Percentiles rank a stretch among this genome's conserved stretches.
Conservation (phyloP, 371 early-diverging fungal genomes). For the Mucor racemosus region DNA sequence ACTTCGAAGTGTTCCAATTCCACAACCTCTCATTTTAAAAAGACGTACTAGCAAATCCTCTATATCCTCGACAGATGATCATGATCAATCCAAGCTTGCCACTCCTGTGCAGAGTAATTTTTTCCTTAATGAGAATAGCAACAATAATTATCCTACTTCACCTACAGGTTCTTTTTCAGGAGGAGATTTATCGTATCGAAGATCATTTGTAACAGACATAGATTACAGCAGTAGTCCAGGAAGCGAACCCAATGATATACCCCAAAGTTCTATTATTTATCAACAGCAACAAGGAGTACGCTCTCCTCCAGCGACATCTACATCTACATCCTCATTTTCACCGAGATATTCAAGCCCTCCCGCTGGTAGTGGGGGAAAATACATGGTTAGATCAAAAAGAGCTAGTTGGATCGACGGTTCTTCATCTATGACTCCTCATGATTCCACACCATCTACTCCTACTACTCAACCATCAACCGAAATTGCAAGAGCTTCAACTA, state of each 20-base stretch:
- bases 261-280: constrained; percentile 4
- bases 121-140: background rate
- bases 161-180: constrained; percentile 22
- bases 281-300: constrained; percentile 10
- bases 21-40: constrained; percentile 45
- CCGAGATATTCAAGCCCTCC: constrained; percentile 41
- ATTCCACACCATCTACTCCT: constrained; percentile 30
- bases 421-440: constrained; percentile 28
- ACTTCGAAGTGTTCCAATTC: constrained; percentile 47
- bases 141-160: constrained; percentile 19
- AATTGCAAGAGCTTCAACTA: background rate
- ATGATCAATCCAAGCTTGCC: constrained; percentile 1
- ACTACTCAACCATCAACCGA: background rate
- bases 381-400: constrained; percentile 43
- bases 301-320: constrained; percentile 13
- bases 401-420: constrained; percentile 47
- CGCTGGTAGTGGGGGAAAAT: constrained; percentile 46
- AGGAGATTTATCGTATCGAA: constrained; percentile 23
- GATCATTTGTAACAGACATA: constrained; percentile 26
- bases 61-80: constrained; percentile 36
- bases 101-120: constrained; percentile 15
- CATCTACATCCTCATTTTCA: constrained; percentile 18
- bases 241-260: constrained; percentile 25
- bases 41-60: constrained; percentile 43
- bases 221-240: constrained; percentile 34